A percentile compares a stretch with the other conserved stretches of the same genome.
These are phyloP conservation scores for Annulohypoxylon bovei DNA, from an alignment of 495 filamentous ascomycete genomes.

Conservation along the genomic window DNA sequence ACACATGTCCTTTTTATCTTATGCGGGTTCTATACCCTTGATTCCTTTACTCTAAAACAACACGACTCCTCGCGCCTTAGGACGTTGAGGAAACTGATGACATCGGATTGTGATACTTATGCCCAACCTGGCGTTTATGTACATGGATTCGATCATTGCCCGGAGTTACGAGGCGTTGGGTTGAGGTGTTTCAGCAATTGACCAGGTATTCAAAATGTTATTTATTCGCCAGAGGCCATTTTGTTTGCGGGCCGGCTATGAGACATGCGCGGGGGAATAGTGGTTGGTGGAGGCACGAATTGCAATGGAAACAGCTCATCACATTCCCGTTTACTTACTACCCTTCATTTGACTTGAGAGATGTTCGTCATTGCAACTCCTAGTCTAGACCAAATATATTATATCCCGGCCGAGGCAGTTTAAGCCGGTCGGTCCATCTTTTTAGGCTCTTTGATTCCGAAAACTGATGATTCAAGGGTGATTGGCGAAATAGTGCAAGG, in stretches of 20 bases:
- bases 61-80: background rate
- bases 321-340: conserved; percentile 11
- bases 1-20: conserved; percentile 7
- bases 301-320: conserved; percentile 9
- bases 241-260: conserved; percentile 20
- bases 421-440: background rate
- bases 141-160: conserved; percentile 35
- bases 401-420: conserved; percentile 1
- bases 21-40: background rate
- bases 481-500: conserved; percentile 13
- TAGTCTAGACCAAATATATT: conserved; percentile 28
- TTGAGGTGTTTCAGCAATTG: conserved; percentile 6
- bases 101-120: conserved; percentile 19
- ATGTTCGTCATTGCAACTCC: conserved; percentile 12
- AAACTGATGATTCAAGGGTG: background rate
- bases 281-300: background rate
- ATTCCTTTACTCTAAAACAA: conserved; percentile 9
- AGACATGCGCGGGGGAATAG: conserved; percentile 20
- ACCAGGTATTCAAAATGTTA: conserved; percentile 35
- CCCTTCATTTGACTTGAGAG: conserved; percentile 10
- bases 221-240: conserved; percentile 18
- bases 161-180: conserved; percentile 33
- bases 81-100: conserved; percentile 14
- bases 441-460: background rate
- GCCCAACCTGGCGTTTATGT: conserved; percentile 23